Base-by-base conservation (phyloP, 192 early-diverging fungal species). In the Coemansia asiatica region DNA sequence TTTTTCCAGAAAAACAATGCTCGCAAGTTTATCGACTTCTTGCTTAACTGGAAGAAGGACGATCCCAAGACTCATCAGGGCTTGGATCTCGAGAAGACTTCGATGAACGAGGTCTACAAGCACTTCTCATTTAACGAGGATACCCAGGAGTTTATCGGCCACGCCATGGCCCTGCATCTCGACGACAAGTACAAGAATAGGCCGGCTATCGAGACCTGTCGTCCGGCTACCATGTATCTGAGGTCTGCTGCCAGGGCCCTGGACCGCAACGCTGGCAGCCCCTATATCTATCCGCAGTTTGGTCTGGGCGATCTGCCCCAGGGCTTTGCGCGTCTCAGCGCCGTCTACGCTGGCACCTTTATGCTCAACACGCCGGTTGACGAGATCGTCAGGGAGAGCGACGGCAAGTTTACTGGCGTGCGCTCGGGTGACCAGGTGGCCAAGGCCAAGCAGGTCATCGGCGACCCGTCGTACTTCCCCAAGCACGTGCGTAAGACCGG, bases 271-370 rank as follows among this genome's bases (percentile, higher is more conserved):
- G 95, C 95, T 61, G 93, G 92, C 84, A 91, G 89, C 66, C 98
- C 98, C 35, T 99, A 98, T 82, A 95, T 99, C 72, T 99, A 99
- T 82, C 98, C 96, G 63, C 84, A 95, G 66, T 97, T 96, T 66
- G 98, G 98, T 53, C 86, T 99, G 56, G 96, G 96, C 61, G 98
- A 99, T 69, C 81, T 99, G 31, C 96, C 98, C 47, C 98, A 99
- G 83, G 90, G 92, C 28, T 99, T 99, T 86, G 95, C 98, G 61
- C 85, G 94, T 56, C 81, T 99, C 69, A 92, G 90, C 77, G 98
- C 98, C 38, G 93, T 99, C 64, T 99, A 98, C 68, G 95, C 96
- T 18, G 98, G 96, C 68, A 99, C 98, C 19, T 99, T 98, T 83
- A 99, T 99, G 98, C 86, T 99, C 33, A 89, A 88, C 74, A 95